Evolutionary conservation across 208 protist species (phyloP), one percentile per base, ranked within the genome.

Genomic region (Acanthamoeba lenticulata): DNA sequence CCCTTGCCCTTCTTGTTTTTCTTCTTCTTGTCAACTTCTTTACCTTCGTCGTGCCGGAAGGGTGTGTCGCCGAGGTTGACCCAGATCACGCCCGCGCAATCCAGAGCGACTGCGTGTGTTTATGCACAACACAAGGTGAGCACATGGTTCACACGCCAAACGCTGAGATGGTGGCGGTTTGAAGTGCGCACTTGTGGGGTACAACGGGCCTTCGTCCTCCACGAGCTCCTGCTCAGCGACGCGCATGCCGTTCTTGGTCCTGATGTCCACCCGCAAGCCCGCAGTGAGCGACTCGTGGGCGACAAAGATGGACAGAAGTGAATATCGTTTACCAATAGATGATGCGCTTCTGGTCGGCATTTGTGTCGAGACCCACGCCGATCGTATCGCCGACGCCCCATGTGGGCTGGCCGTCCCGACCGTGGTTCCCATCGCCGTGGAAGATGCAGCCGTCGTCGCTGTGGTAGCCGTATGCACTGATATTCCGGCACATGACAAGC

Each of bases 371-470:
- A 21, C 90, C 90, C 44, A 77, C 32, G 17, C 90, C 90, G 40
- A 94, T 74, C 24, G 83, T 27, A 40, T 94, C 90, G 6, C 90
- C 90, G 7, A 83, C 55, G 24, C 67, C 72, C 90, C 90, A 94
- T n/a, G 42, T 94, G 47, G 90, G 90, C 13, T 85, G 67, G 67
- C 90, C 55, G 7, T 34, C 19, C 55, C 45, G 47, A 9, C 90
- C 90, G 34, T 94, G 45, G 42, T 6, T 44, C 27, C 32, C 19
- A 44, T 62, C 38, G 72, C 32, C 44, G 32, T 94, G 60, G 55
- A 69, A 94, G 40, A 94, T 81, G 29, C 32, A 67, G 1, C 67
- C 90, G 45, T 94, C 90, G 36, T 94, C 90, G 67, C 90, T 94
- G 67, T 94, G 90, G 19, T 94, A 94, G 34, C 90, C 90, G 21